Evolutionary conservation across 495 filamentous ascomycete genomes (phyloP), one percentile per base, ranked within the genome.

Genomic region (Hyphodiscus hymeniophilus): DNA sequence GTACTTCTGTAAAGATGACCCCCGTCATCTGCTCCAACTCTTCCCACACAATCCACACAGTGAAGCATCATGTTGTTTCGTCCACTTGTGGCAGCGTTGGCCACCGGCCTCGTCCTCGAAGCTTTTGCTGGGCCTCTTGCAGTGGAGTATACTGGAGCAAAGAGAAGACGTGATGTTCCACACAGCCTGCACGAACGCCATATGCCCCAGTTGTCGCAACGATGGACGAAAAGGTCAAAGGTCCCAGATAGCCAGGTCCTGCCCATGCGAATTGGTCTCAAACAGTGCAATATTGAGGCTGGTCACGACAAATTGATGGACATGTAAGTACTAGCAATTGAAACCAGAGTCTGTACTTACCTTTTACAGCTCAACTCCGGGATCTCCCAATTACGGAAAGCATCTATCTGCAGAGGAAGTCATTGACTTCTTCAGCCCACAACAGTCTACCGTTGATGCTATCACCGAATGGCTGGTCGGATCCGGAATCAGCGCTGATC

Each of bases 261-360:
- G 47, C 50, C 50, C 21, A 54, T 80, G 34, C 64, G 72, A 17
- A 76, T 80, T 51, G 76, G 69, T 10, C 50, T 80, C 53, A 68
- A 62, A 20, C 76, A 80, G 57, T 62, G 60, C 21, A 77, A 77
- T 39, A 40, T 77, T 15, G 68, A 75, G 33, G 56, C 61, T 23
- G 72, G 67, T 7, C 66, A 76, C 59, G 72, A 75, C n/a, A 66
- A 69, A 24, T 62, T 80, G 4, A 77, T 77, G 72, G 63, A 72
- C 39, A 61, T 79, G 47, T 57, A 49, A 50, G 43, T 15, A 43
- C 36, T 36, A 13, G 36, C 33, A 7, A 35, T 44, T 12, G 13
- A 13, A 31, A 6, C n/a, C 10, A 42, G 40, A 40, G 42, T 31
- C 11, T 32, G 18, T 17, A 1, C 16, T 45, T 52, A 17, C 48